Percentiles rank a stretch among this genome's conserved stretches.
Evolutionary conservation across 352 stramenopile genomes (phyloP).

Genomic region (Globisporangium echinulatum): DNA sequence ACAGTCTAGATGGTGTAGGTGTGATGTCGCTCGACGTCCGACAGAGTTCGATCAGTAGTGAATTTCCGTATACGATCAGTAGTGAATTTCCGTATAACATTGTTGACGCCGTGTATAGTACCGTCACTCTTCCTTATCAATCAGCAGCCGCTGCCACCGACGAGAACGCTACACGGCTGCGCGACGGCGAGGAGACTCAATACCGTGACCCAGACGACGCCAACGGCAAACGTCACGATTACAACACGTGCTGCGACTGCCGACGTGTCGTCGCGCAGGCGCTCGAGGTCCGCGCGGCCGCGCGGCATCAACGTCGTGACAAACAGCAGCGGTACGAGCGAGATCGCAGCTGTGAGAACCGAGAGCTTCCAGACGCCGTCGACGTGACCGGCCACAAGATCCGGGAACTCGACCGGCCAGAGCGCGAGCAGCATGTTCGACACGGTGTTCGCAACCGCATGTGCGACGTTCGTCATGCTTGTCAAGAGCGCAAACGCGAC

Average conservation of each 20-base stretch:
- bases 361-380: slow-evolving; percentile 77
- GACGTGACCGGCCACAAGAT: slow-evolving; percentile 48
- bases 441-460: slow-evolving; percentile 61
- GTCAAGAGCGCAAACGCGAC: slow-evolving; percentile 75
- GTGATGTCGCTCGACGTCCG: not conserved
- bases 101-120: no score
- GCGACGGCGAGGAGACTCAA: slow-evolving; percentile 66
- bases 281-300: slow-evolving; percentile 36
- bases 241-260: slow-evolving; percentile 21
- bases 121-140: not conserved
- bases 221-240: slow-evolving; percentile 40
- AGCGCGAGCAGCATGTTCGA: slow-evolving; percentile 72
- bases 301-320: slow-evolving; percentile 45
- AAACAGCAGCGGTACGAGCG: slow-evolving; percentile 46
- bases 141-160: slow-evolving; percentile 52
- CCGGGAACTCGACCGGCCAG: slow-evolving; percentile 63
- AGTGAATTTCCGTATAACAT: not conserved
- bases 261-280: slow-evolving; percentile 49
- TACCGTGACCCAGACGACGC: slow-evolving; percentile 56
- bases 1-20: not conserved
- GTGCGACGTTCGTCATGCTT: slow-evolving; percentile 65
- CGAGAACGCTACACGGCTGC: slow-evolving; percentile 50
- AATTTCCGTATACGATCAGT: not conserved
- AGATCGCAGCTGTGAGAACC: slow-evolving; percentile 50
- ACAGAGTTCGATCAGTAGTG: not conserved